A percentile compares a stretch with the other conserved stretches of the same genome.
Conservation (phyloP, 2,329 filamentous ascomycete species). For the Fusarium temperatum region DNA sequence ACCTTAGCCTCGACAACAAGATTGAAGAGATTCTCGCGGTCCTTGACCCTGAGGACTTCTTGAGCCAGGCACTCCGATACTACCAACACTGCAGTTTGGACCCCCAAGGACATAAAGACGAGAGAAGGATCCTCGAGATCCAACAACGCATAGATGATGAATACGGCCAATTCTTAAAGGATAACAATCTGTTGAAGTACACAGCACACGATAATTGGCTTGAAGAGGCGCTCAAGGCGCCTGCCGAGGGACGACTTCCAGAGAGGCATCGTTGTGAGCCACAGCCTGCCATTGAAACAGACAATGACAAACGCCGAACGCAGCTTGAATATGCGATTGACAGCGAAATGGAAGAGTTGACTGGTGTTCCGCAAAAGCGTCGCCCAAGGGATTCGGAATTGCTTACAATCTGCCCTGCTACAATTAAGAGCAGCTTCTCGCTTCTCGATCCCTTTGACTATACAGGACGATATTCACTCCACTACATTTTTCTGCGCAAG, state of each 20-base stretch:
- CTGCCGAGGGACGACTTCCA: too few relatives aligned
- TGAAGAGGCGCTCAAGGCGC: background rate
- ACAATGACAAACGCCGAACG: rapidly evolving
- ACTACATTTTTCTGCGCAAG: background rate
- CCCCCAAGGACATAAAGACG: rapidly evolving
- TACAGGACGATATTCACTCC: background rate
- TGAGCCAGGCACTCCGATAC: background rate
- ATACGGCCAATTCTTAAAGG: too few relatives aligned
- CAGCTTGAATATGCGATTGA: background rate
- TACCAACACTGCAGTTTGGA: background rate
- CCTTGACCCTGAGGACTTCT: background rate
- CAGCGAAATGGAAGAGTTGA: background rate
- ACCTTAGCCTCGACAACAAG: background rate
- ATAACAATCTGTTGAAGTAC: background rate
- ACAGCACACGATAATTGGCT: background rate
- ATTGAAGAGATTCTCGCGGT: background rate
- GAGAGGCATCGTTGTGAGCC: too few relatives aligned
- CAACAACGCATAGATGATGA: background rate
- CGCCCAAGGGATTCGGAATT: background rate
- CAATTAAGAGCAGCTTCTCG: background rate
- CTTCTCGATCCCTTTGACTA: background rate
- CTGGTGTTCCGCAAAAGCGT: background rate
- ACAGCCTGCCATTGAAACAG: background rate
- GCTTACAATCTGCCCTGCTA: background rate
- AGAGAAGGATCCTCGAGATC: background rate